These are phyloP conservation scores for Wallacemonas sp. DNA, from an alignment of 208 protist species.

Conservation along the genomic window DNA sequence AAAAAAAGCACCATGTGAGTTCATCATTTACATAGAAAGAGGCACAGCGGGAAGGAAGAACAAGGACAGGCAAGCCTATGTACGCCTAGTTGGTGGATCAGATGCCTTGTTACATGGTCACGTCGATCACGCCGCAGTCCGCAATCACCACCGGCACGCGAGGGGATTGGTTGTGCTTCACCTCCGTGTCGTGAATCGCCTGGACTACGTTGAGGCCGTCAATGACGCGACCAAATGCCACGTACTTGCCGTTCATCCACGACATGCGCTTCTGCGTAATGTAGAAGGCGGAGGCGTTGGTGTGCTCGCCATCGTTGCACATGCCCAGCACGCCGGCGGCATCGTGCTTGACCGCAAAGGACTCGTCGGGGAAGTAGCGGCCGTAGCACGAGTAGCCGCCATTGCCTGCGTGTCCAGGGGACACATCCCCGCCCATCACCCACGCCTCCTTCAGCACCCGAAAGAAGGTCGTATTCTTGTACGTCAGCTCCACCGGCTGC, in stretches of 20 bases:
- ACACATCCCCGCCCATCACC: constrained; percentile 95
- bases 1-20: background rate
- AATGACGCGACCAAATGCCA: constrained; percentile 95
- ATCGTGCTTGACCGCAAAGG: constrained; percentile 91
- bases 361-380: constrained; percentile 93
- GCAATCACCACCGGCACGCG: constrained; percentile 57
- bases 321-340: constrained; percentile 79
- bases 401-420: constrained; percentile 73
- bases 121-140: constrained; percentile 83
- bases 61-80: too few species aligned
- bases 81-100: too few species aligned
- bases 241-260: constrained; percentile 94
- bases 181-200: constrained; percentile 70
- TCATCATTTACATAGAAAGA: background rate
- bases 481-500: constrained; percentile 58
- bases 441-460: constrained; percentile 92
- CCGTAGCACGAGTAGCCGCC: constrained; percentile 94
- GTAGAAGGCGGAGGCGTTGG: constrained; percentile 90
- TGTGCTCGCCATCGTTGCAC: constrained; percentile 90
- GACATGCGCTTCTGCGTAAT: constrained; percentile 77
- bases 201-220: constrained; percentile 89
- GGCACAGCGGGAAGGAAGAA: background rate
- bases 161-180: constrained; percentile 86
- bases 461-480: constrained; percentile 94
- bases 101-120: constrained; percentile 65